These are phyloP conservation scores for Phyllosticta citrichinensis DNA, from an alignment of 2,329 filamentous ascomycete genomes.

Conservation along the genomic window DNA sequence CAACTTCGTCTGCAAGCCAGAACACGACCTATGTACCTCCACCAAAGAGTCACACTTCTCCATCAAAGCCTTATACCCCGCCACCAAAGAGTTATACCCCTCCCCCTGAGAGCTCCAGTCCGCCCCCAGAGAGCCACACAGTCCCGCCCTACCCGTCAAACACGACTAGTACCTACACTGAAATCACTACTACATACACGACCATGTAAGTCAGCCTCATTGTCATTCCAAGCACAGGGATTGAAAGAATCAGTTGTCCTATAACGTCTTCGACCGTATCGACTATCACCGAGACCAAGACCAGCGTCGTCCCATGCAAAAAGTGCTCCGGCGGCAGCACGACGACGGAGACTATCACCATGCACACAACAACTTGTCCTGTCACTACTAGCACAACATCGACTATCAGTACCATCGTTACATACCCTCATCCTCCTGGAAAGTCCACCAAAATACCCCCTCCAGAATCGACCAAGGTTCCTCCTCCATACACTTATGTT, in stretches of 20 bases:
- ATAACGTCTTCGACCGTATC: constrained; percentile 13
- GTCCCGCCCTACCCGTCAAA: not conserved
- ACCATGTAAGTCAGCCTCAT: constrained; percentile 3
- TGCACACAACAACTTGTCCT: constrained; percentile 4
- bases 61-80: not conserved
- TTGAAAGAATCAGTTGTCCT: constrained; percentile 3
- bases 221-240: not conserved
- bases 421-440: not conserved
- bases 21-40: not conserved
- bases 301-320: constrained; percentile 5
- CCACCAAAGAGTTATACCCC: not conserved
- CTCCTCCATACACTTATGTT: not conserved
- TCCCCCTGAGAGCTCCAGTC: not conserved
- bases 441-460: not conserved
- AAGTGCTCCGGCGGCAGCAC: constrained; percentile 3
- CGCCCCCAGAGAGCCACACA: not conserved
- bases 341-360: not conserved
- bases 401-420: constrained; percentile 2
- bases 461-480: not conserved
- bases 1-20: not conserved
- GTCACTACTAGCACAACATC: constrained; percentile 2
- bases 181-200: constrained; percentile 11
- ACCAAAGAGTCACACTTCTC: not conserved
- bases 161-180: not conserved
- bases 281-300: constrained; percentile 8